Conservation (phyloP, 2,329 filamentous ascomycete species). For the Harringtonia lauricola region DNA sequence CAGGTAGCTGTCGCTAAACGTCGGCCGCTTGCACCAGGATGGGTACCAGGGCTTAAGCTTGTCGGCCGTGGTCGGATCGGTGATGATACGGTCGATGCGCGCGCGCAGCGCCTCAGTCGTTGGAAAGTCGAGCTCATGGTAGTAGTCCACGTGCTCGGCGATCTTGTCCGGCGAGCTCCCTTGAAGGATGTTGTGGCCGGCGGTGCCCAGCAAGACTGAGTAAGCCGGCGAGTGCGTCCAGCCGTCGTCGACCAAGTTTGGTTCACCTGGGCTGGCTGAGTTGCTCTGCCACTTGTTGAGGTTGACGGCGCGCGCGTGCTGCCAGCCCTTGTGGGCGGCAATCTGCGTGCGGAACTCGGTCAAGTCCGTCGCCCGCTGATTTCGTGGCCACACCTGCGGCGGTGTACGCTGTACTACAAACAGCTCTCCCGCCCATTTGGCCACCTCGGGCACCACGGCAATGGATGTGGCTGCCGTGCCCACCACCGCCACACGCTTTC, state of each 20-base stretch:
- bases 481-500: conserved; percentile 34
- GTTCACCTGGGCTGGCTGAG: conserved; percentile 17
- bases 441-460: conserved; percentile 32
- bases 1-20: conserved; percentile 50
- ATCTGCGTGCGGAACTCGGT: conserved; percentile 21
- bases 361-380: conserved; percentile 27
- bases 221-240: conserved; percentile 32
- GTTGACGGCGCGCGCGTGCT: conserved; percentile 31
- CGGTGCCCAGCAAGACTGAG: conserved; percentile 19
- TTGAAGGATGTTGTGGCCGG: background rate
- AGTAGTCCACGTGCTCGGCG: conserved; percentile 17
- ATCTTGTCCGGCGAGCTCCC: background rate
- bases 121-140: conserved; percentile 29
- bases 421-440: conserved; percentile 34
- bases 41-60: conserved; percentile 49
- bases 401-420: conserved; percentile 49
- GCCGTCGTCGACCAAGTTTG: conserved; percentile 35
- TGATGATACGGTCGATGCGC: conserved; percentile 38
- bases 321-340: conserved; percentile 34
- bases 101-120: conserved; percentile 31
- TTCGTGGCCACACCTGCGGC: conserved; percentile 26
- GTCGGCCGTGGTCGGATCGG: conserved; percentile 36
- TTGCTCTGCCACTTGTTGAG: conserved; percentile 27
- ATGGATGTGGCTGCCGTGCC: conserved; percentile 39
- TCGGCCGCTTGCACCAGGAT: conserved; percentile 51